A percentile compares a stretch with the other conserved stretches of the same genome.
Evolutionary conservation across 495 filamentous ascomycete genomes (phyloP).

Genomic region (Penicillium roqueforti): DNA sequence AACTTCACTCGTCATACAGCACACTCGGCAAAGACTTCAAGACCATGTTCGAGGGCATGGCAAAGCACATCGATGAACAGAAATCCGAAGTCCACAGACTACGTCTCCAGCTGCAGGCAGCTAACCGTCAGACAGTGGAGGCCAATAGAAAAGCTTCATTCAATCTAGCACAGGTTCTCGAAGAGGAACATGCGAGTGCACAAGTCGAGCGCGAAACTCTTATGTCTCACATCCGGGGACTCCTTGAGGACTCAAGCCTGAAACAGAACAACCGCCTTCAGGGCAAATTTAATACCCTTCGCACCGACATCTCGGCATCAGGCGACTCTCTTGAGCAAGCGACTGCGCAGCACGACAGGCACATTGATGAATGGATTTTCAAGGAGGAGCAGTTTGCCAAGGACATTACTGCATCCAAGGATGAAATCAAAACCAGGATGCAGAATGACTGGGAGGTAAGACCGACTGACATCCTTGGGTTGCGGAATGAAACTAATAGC

Average conservation of each 20-base stretch:
- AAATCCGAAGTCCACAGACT: conserved; percentile 70
- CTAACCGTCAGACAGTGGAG: conserved; percentile 60
- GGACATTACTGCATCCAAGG: conserved; percentile 64
- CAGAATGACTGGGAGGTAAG: conserved; percentile 85
- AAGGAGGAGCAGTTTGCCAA: conserved; percentile 66
- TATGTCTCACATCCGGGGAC: conserved; percentile 66
- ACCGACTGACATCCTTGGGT: conserved; percentile 3
- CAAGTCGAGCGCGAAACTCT: conserved; percentile 69
- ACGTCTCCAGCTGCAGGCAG: conserved; percentile 61
- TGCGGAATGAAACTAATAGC: conserved; percentile 23
- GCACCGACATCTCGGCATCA: conserved; percentile 57
- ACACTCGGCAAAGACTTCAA: conserved; percentile 89
- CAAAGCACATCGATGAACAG: conserved; percentile 69
- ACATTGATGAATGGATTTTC: conserved; percentile 71
- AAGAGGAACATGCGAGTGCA: conserved; percentile 70
- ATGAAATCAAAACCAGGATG: conserved; percentile 72
- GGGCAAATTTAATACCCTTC: conserved; percentile 55
- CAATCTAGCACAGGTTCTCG: conserved; percentile 65
- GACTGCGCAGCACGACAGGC: conserved; percentile 59
- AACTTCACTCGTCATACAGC: conserved; percentile 82
- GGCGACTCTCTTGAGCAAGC: conserved; percentile 59
- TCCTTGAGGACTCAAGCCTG: conserved; percentile 72
- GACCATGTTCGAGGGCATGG: conserved; percentile 72
- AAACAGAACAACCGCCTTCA: conserved; percentile 67
- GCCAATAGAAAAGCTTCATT: conserved; percentile 61